Percentiles rank a stretch among this genome's conserved stretches.
Evolutionary conservation across 345 rosid genomes (phyloP).

Genomic region (Eucalyptus tenuipes): DNA sequence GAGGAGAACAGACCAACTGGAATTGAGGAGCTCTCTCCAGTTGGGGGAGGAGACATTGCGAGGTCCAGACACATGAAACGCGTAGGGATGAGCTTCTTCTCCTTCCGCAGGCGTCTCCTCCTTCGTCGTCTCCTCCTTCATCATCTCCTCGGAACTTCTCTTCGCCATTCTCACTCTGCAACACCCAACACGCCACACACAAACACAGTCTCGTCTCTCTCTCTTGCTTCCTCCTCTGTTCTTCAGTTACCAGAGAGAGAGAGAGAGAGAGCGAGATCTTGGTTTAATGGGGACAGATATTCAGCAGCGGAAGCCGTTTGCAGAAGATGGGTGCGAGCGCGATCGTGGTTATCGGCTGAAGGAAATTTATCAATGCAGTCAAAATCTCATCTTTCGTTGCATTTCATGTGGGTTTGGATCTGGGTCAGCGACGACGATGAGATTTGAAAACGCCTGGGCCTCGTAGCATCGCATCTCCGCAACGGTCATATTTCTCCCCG

Average conservation of each 20-base stretch:
- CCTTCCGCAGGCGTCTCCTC: slow-evolving; percentile 6
- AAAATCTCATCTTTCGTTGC: background rate
- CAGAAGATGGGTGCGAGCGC: background rate
- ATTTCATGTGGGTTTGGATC: background rate
- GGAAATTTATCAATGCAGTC: background rate
- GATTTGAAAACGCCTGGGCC: background rate
- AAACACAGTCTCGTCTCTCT: background rate
- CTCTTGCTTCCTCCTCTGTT: background rate
- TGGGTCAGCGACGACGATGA: background rate
- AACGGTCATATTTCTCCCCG: slow-evolving; percentile 54
- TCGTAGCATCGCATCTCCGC: background rate
- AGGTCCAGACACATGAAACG: slow-evolving; percentile 91
- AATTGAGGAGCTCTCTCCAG: slow-evolving; percentile 91
- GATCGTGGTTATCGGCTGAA: background rate
- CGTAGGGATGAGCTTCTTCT: slow-evolving; percentile 69
- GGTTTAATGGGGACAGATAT: background rate
- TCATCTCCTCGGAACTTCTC: slow-evolving; percentile 17
- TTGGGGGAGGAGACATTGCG: slow-evolving; percentile 76
- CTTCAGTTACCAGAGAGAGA: background rate
- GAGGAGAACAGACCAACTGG: slow-evolving; percentile 61
- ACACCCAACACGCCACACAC: background rate
- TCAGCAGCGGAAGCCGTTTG: background rate
- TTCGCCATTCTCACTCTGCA: slow-evolving; percentile 20
- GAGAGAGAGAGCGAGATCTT: background rate
- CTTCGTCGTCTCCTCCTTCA: slow-evolving; percentile 11